These are phyloP conservation scores for Beta macrorhiza DNA, from an alignment of 179 eudicot genomes.

Conservation along the genomic window DNA sequence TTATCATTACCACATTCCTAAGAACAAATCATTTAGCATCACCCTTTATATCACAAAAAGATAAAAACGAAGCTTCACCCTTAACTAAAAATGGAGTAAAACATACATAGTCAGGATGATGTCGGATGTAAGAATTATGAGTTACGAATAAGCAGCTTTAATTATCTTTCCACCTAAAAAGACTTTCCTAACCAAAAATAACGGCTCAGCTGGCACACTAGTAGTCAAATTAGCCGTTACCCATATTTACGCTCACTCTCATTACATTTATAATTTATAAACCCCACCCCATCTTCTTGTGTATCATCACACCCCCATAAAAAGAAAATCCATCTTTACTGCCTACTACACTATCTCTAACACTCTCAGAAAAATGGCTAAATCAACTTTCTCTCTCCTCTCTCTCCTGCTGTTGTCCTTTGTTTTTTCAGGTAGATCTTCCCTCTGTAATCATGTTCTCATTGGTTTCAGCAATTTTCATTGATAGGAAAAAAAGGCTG, in stretches of 20 bases:
- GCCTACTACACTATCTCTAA: neutral
- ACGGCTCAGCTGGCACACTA: neutral
- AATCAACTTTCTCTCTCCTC: conserved; percentile 26
- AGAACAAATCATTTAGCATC: no score
- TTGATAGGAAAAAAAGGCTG: neutral
- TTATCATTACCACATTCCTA: no score
- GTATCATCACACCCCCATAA: neutral
- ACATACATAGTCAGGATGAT: no score
- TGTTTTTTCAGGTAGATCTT: conserved; percentile 39
- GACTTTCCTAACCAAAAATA: neutral
- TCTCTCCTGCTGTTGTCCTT: conserved; percentile 32
- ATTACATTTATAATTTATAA: neutral
- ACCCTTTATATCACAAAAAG: no score
- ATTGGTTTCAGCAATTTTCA: neutral
- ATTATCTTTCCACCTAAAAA: neutral
- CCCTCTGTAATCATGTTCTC: neutral
- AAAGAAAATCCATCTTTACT: neutral
- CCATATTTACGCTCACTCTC: neutral
- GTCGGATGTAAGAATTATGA: no score
- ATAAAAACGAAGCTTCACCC: no score
- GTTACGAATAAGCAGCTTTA: no score
- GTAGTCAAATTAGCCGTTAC: conserved; percentile 18
- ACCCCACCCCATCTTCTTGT: neutral
- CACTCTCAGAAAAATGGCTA: conserved; percentile 29
- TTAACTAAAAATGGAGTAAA: no score